A percentile compares a stretch with the other conserved stretches of the same genome.
phyloP scores from a whole-genome alignment of 2,329 filamentous ascomycete genomes.

The Triangularia verruculosa region DNA sequence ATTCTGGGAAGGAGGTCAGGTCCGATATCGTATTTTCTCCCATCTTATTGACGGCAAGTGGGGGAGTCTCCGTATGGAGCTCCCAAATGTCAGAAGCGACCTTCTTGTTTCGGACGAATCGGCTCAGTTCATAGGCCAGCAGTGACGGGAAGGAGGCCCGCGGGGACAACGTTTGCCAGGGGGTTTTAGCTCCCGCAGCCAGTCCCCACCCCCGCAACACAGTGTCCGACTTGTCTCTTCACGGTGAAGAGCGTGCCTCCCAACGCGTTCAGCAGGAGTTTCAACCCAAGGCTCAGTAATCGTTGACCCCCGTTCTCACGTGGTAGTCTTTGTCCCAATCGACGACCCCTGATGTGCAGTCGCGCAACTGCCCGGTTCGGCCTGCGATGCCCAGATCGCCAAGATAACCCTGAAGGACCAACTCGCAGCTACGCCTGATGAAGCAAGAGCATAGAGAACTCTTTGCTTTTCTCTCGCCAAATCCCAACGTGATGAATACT shows the following conservation, averaged over 20 bases:
- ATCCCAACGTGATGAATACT: neutral
- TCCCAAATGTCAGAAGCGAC: slow-evolving; percentile 2
- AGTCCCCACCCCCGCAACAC: neutral
- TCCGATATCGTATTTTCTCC: neutral
- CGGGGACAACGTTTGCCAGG: neutral
- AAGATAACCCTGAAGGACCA: neutral
- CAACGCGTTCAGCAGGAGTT: neutral
- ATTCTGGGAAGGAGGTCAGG: neutral
- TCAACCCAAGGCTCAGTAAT: neutral
- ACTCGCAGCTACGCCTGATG: neutral
- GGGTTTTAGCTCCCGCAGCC: neutral
- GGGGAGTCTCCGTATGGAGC: neutral
- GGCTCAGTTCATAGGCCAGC: slow-evolving; percentile 1
- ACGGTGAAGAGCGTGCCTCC: neutral
- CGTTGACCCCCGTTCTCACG: neutral
- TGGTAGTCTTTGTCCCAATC: neutral
- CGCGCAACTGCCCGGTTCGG: too few species aligned
- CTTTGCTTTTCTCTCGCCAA: neutral
- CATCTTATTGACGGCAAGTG: neutral
- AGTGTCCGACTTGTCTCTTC: neutral
- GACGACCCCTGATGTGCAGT: neutral
- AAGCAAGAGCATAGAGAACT: neutral
- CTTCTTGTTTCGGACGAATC: slow-evolving; percentile 4
- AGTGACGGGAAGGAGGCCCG: neutral
- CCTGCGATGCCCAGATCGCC: too few species aligned